A percentile compares a stretch with the other conserved stretches of the same genome.
Evolutionary conservation across 305 asterid species (phyloP).

Genomic region (Fraxinus nigra): DNA sequence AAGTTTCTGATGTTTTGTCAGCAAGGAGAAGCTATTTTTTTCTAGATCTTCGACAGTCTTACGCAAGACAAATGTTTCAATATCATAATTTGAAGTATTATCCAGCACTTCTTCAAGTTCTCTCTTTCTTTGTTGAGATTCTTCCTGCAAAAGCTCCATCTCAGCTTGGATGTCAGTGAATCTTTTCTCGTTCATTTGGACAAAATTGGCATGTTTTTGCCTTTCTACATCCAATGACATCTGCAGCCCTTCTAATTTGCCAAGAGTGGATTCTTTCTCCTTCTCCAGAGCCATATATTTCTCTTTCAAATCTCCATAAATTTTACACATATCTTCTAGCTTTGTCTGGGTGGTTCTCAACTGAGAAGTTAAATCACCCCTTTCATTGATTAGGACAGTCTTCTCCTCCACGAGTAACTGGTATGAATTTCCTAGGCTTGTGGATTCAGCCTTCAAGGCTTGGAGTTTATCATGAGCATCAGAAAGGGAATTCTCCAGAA

Average conservation of each 20-base stretch:
- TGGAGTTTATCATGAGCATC: conserved; percentile 64
- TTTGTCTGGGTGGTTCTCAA: conserved; percentile 47
- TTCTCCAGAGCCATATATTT: conserved; percentile 61
- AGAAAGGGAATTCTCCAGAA: conserved; percentile 64
- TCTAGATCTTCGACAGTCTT: conserved; percentile 53
- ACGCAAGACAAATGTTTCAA: conserved; percentile 63
- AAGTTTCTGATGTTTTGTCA: conserved; percentile 46
- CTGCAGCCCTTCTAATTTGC: conserved; percentile 60
- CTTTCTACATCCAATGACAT: conserved; percentile 61
- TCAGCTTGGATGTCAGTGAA: conserved; percentile 38
- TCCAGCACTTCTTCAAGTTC: conserved; percentile 65
- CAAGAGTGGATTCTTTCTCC: conserved; percentile 61
- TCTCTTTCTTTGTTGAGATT: conserved; percentile 40
- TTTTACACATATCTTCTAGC: conserved; percentile 57
- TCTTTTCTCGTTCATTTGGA: conserved; percentile 41
- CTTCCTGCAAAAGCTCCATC: conserved; percentile 54
- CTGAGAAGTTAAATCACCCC: conserved; percentile 54
- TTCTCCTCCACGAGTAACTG: conserved; percentile 71
- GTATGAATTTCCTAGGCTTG: conserved; percentile 69
- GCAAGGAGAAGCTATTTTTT: conserved; percentile 45
- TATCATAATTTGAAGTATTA: conserved; percentile 49
- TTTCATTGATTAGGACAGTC: conserved; percentile 56
- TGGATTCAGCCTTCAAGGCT: conserved; percentile 56
- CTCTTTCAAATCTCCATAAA: conserved; percentile 58
- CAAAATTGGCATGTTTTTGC: conserved; percentile 48